Conservation (phyloP, 805 yeast species). For the Candida sithepensis region DNA sequence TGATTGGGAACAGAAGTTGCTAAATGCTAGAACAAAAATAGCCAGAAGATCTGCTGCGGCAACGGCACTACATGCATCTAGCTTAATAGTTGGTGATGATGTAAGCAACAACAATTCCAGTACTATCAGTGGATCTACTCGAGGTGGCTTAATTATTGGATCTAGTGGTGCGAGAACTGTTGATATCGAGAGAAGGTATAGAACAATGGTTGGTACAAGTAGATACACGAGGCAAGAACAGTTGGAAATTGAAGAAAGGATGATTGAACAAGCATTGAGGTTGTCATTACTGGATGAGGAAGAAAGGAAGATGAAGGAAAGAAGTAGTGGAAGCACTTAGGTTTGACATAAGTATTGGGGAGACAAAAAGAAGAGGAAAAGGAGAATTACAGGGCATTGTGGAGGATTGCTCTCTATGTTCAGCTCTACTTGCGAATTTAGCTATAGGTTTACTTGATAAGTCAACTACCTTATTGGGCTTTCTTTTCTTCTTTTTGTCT, state of each 20-base stretch:
- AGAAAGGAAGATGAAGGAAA: constrained; percentile 40
- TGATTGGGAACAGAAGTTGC: constrained; percentile 81
- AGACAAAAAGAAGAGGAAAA: no score
- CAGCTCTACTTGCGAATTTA: no score
- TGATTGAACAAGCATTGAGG: constrained; percentile 82
- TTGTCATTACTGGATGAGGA: constrained; percentile 70
- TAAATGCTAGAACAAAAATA: constrained; percentile 66
- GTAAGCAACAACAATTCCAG: neutral
- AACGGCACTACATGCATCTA: constrained; percentile 87
- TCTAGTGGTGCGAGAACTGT: constrained; percentile 1
- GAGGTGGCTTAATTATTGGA: neutral
- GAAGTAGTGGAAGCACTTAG: constrained; percentile 2
- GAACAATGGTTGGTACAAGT: constrained; percentile 36
- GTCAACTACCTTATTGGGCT: no score
- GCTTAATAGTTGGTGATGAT: constrained; percentile 40
- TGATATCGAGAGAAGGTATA: constrained; percentile 6
- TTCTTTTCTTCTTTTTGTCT: no score
- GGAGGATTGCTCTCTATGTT: no score
- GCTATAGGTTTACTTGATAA: no score
- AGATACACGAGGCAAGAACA: constrained; percentile 40
- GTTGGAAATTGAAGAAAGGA: constrained; percentile 58
- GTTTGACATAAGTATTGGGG: no score
- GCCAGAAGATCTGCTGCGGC: constrained; percentile 93
- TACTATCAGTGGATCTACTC: neutral
- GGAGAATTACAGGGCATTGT: no score